phyloP scores from a whole-genome alignment of 768 basidiomycete genomes.

The Chalciporus pseudorubinellus region DNA sequence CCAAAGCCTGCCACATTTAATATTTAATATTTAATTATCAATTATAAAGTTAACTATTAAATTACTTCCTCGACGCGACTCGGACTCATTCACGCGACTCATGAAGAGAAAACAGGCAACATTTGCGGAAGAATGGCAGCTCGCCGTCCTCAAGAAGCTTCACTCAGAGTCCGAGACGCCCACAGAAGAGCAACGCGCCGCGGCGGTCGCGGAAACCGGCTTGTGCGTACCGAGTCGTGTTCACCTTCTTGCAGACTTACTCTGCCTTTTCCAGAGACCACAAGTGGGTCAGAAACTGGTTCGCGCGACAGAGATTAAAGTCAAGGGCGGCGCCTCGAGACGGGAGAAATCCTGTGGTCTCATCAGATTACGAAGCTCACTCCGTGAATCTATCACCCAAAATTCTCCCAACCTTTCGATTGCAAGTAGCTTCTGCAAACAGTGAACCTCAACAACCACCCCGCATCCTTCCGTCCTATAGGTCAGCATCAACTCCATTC shows the following conservation, averaged over 20 bases:
- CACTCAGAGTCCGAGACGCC: constrained; percentile 22
- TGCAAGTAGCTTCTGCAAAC: constrained; percentile 4
- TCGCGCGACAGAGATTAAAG: constrained; percentile 24
- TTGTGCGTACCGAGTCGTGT: constrained; percentile 24
- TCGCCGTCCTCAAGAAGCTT: constrained; percentile 28
- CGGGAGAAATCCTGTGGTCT: constrained; percentile 1
- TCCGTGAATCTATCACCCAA: not conserved
- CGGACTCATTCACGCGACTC: not conserved
- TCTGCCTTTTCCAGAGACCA: constrained; percentile 19
- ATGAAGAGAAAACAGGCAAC: constrained; percentile 2
- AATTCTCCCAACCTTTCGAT: constrained; percentile 13
- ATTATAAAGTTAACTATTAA: too few relatives aligned
- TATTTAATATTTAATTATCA: too few relatives aligned
- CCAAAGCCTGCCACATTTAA: too few relatives aligned
- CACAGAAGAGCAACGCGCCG: constrained; percentile 19
- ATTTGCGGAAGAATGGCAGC: constrained; percentile 27
- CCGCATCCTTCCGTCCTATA: not conserved
- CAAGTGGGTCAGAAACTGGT: constrained; percentile 32
- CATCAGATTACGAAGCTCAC: not conserved
- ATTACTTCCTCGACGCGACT: too few relatives aligned
- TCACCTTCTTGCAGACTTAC: constrained; percentile 8
- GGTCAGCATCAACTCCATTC: constrained; percentile 1
- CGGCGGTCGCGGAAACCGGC: constrained; percentile 27
- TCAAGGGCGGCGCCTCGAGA: constrained; percentile 13
- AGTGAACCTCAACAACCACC: not conserved